Evolutionary conservation across 2,329 filamentous ascomycete species (phyloP).

Genomic region (Beauveria sp.): DNA sequence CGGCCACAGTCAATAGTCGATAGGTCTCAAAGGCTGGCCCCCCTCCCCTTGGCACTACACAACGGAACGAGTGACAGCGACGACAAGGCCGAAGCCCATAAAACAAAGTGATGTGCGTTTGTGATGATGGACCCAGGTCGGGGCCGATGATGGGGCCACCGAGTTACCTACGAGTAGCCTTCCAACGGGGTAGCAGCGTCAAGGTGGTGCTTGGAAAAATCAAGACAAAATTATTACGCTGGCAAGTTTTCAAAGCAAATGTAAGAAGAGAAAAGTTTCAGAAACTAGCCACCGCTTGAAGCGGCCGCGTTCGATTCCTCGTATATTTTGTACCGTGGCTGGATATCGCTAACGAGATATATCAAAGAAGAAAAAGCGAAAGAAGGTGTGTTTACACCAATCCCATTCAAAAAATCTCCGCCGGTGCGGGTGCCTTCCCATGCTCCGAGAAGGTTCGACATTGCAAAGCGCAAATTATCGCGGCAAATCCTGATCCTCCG

Average conservation of each 20-base stretch:
- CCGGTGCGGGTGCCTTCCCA: background rate
- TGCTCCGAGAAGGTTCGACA: background rate
- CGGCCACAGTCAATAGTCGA: too few relatives aligned
- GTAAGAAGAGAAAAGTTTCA: background rate
- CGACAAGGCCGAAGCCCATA: too few relatives aligned
- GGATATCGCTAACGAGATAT: constrained; percentile 2
- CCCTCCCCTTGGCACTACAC: too few relatives aligned
- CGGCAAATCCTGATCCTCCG: background rate
- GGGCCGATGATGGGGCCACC: too few relatives aligned
- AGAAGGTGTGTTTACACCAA: background rate
- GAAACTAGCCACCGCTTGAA: background rate
- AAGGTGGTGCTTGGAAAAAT: too few relatives aligned
- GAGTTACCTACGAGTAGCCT: too few relatives aligned
- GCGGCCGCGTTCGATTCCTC: background rate
- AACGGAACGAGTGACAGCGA: too few relatives aligned
- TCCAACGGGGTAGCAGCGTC: background rate
- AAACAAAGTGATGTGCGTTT: too few relatives aligned
- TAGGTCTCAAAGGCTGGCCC: too few relatives aligned
- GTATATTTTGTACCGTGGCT: background rate
- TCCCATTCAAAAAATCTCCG: background rate
- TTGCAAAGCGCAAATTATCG: background rate
- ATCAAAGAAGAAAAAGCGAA: background rate
- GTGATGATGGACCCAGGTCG: too few relatives aligned
- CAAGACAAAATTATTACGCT: too few relatives aligned
- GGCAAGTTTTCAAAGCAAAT: too few relatives aligned